Evolutionary conservation across 1,284 basidiomycete species (phyloP).

Genomic region (Malassezia dermatis): DNA sequence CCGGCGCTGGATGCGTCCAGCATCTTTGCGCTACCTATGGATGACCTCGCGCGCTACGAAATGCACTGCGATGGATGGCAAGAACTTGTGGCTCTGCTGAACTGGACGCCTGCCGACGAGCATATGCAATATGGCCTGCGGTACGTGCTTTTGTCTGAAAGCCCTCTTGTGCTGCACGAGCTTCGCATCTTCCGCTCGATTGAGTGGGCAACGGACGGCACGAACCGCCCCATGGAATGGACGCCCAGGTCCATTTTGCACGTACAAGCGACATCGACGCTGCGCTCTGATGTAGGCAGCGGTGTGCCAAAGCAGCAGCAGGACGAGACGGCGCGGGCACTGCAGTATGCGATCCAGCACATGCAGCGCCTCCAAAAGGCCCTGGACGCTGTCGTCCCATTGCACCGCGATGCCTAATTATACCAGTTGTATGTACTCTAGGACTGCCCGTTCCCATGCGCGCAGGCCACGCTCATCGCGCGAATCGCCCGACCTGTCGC

Average conservation of each 20-base stretch:
- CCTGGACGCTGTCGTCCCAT: slow-evolving; percentile 13
- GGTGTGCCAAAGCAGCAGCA: slow-evolving; percentile 11
- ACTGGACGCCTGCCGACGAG: slow-evolving; percentile 7
- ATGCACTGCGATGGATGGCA: slow-evolving; percentile 10
- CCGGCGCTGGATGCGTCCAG: neutral
- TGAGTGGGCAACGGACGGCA: slow-evolving; percentile 1
- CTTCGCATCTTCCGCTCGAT: slow-evolving; percentile 9
- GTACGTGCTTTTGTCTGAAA: slow-evolving; percentile 9
- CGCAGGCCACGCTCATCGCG: slow-evolving; percentile 24
- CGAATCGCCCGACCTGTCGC: slow-evolving; percentile 6
- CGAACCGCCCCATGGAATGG: slow-evolving; percentile 1
- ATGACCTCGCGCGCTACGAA: neutral
- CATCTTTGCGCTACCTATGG: neutral
- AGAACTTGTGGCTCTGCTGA: slow-evolving; percentile 5
- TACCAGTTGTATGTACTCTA: slow-evolving; percentile 12
- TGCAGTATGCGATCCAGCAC: slow-evolving; percentile 14
- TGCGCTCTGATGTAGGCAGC: slow-evolving; percentile 14
- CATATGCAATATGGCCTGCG: slow-evolving; percentile 9
- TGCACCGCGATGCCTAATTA: slow-evolving; percentile 9
- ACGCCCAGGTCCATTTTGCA: slow-evolving; percentile 7
- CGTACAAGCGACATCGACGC: slow-evolving; percentile 9
- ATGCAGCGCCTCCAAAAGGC: slow-evolving; percentile 9
- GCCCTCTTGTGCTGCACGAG: slow-evolving; percentile 15
- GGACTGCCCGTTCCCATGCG: slow-evolving; percentile 30
- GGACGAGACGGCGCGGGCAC: slow-evolving; percentile 11